Evolutionary conservation across 1,284 basidiomycete genomes (phyloP), one percentile per base, ranked within the genome.

Genomic region (Trichosporon coremiiforme): DNA sequence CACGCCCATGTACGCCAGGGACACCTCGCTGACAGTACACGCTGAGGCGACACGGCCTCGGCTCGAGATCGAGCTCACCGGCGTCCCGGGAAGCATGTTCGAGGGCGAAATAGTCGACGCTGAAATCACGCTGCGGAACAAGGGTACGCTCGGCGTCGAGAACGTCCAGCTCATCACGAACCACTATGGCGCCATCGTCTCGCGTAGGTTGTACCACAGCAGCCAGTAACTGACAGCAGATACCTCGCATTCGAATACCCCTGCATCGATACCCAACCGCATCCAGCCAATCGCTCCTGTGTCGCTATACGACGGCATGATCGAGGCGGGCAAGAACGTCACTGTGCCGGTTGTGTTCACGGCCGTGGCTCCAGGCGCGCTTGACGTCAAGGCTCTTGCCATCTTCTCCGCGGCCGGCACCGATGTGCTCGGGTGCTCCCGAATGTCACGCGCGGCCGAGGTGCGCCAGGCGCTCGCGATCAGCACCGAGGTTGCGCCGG

Each of bases 1-100:
- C 4, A 75, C 72, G 3, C 79, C 81, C 1, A 81, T 78, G 6
- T 86, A 87, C 73, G 85, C 80, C 0, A 71, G 75, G 20, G 85
- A 86, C 71, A 72, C 74, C 6, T 79, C 78, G 4, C 74, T 87
- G 60, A 74, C 71, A 0, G 77, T 86, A 6, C 69, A 71, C 1
- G 78, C 86, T 9, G 75, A 78, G 2, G 70, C 75, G 5, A 70
- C 77, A 0, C 69, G 78, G 63, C 85, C 86, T 25, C 70, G 75
- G 1, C 66, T 86, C 0, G 64, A 60, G 2, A 74, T 80, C 4
- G 70, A 77, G 41, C 65, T 80, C 13, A 67, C 73, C 0, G 73
- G 55, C 9, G 60, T 83, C 0, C 79, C 81, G 0, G 62, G 70
- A 0, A 66, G 36, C 9, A 63, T 84, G 36, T 78, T 73, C 15